Percentiles rank a stretch among this genome's conserved stretches.
Evolutionary conservation across 495 filamentous ascomycete species (phyloP).

Genomic region (Penicillium pancosmium): DNA sequence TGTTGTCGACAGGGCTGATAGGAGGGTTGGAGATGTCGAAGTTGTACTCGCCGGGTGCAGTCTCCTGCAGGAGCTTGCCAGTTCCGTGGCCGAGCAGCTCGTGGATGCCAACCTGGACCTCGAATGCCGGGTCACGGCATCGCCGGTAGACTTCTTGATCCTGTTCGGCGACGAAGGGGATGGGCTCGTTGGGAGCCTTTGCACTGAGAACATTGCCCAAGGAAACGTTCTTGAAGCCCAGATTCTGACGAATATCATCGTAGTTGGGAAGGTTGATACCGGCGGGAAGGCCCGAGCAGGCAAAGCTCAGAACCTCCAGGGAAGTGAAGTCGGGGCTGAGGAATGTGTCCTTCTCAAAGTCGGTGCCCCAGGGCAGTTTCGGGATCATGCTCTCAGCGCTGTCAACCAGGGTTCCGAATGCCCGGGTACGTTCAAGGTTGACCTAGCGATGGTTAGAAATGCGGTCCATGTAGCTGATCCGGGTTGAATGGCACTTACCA

Average conservation of each 20-base stretch:
- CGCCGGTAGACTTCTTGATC: slow-evolving; percentile 78
- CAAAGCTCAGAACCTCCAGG: slow-evolving; percentile 73
- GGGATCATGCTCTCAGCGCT: slow-evolving; percentile 81
- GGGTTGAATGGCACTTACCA: slow-evolving; percentile 42
- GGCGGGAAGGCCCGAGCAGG: slow-evolving; percentile 80
- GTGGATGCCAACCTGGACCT: slow-evolving; percentile 94
- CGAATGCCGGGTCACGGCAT: slow-evolving; percentile 83
- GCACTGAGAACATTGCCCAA: slow-evolving; percentile 89
- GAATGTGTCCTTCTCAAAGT: slow-evolving; percentile 96
- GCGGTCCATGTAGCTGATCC: background rate
- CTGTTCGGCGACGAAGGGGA: slow-evolving; percentile 78
- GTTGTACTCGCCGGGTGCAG: slow-evolving; percentile 77
- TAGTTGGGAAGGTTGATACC: slow-evolving; percentile 87
- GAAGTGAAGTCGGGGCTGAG: slow-evolving; percentile 93
- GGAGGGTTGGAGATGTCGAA: slow-evolving; percentile 82
- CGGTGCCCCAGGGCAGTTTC: slow-evolving; percentile 81
- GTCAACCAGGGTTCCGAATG: slow-evolving; percentile 85
- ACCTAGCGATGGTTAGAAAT: slow-evolving; percentile 45
- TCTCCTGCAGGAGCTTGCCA: slow-evolving; percentile 93
- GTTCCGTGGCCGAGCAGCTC: slow-evolving; percentile 96
- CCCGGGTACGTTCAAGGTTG: slow-evolving; percentile 83
- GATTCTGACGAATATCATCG: slow-evolving; percentile 87
- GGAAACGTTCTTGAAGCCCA: slow-evolving; percentile 98
- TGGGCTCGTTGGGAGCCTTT: slow-evolving; percentile 84
- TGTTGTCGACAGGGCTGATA: slow-evolving; percentile 72